These are phyloP conservation scores for Aspergillus arachidicola DNA, from an alignment of 2,329 filamentous ascomycete genomes.

Conservation along the genomic window DNA sequence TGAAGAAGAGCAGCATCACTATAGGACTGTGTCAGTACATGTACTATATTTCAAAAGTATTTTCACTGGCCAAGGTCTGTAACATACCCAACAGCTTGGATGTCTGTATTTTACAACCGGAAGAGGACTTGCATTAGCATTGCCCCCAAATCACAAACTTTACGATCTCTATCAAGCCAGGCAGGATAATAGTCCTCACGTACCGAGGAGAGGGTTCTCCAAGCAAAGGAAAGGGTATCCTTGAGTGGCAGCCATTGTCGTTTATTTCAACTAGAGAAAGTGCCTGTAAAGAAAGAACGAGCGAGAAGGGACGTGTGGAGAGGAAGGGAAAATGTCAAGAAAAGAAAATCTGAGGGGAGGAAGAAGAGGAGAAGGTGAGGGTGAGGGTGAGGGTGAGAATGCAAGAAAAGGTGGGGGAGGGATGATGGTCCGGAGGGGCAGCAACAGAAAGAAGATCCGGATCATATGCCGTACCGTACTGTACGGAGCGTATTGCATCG, in stretches of 20 bases:
- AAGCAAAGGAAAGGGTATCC: conserved; percentile 89
- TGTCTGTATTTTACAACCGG: conserved; percentile 60
- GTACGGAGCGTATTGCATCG: not conserved
- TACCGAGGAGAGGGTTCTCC: conserved; percentile 95
- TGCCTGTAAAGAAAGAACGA: conserved; percentile 11
- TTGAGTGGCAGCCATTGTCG: conserved; percentile 71
- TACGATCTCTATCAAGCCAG: not conserved
- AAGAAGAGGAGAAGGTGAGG: conserved; percentile 12
- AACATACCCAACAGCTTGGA: conserved; percentile 74
- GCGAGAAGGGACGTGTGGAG: conserved; percentile 2
- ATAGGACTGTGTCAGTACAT: conserved; percentile 13
- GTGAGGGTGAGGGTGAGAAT: conserved; percentile 13
- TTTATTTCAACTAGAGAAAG: conserved; percentile 4
- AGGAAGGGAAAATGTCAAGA: conserved; percentile 10
- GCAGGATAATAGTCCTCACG: conserved; percentile 15
- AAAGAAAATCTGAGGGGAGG: conserved; percentile 15
- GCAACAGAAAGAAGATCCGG: conserved; percentile 23
- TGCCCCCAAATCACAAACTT: not conserved
- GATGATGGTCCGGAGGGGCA: conserved; percentile 26
- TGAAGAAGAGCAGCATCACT: conserved; percentile 83
- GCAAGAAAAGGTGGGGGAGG: conserved; percentile 6
- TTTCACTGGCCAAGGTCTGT: not conserved
- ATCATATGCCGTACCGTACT: conserved; percentile 7
- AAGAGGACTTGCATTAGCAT: conserved; percentile 22
- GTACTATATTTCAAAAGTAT: not conserved